Percentiles rank a stretch among this genome's conserved stretches.
These are phyloP conservation scores for Fusarium duplospermum DNA, from an alignment of 2,329 filamentous ascomycete genomes.

Conservation along the genomic window DNA sequence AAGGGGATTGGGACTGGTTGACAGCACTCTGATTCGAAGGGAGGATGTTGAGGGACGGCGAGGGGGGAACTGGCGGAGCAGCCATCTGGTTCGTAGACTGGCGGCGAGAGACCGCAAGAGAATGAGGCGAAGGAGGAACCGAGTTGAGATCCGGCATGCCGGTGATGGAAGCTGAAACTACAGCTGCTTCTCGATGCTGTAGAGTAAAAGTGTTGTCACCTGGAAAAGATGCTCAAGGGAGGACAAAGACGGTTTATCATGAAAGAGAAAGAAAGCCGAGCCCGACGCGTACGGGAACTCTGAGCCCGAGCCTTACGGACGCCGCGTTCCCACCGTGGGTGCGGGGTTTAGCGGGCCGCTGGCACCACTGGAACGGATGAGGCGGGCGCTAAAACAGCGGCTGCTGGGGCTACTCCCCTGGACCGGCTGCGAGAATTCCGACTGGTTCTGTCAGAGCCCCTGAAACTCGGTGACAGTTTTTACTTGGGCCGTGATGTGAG, in stretches of 20 bases:
- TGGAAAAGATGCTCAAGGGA: background rate
- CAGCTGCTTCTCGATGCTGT: background rate
- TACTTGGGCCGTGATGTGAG: background rate
- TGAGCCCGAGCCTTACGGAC: conserved; percentile 5
- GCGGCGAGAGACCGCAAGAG: conserved; percentile 57
- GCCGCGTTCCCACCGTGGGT: conserved; percentile 27
- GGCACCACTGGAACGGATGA: conserved; percentile 30
- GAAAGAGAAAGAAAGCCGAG: background rate
- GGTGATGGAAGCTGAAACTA: conserved; percentile 9
- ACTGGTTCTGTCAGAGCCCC: conserved; percentile 10
- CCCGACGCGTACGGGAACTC: conserved; percentile 17
- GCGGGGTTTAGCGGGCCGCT: conserved; percentile 38
- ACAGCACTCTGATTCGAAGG: conserved; percentile 66
- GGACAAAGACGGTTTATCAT: conserved; percentile 1
- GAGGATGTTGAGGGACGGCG: conserved; percentile 65
- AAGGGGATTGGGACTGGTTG: conserved; percentile 54
- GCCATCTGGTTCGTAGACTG: conserved; percentile 59
- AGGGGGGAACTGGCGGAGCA: conserved; percentile 51
- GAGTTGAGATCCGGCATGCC: conserved; percentile 68
- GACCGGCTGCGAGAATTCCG: background rate
- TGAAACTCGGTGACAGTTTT: background rate
- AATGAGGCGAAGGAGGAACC: conserved; percentile 62
- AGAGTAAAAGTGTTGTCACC: background rate
- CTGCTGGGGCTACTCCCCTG: conserved; percentile 14
- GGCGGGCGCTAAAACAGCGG: conserved; percentile 37